Conservation (phyloP, 768 basidiomycete genomes). For the Amanita polypyramis region DNA sequence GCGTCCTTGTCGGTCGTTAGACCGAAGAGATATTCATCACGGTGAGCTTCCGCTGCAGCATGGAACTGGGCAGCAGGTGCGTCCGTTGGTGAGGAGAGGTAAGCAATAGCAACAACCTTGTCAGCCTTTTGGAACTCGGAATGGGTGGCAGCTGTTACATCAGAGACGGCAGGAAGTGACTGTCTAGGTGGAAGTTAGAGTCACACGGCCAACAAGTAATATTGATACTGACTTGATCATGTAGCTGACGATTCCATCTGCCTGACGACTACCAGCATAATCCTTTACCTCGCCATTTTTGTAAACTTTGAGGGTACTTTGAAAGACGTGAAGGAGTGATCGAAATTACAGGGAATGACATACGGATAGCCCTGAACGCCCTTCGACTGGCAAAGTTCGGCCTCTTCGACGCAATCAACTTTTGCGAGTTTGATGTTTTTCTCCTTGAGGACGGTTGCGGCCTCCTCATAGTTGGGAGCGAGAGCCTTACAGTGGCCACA, state of each 20-base stretch:
- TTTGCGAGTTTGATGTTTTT: slow-evolving; percentile 88
- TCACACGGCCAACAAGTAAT: background rate
- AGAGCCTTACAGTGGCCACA: slow-evolving; percentile 96
- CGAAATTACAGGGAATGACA: slow-evolving; percentile 18
- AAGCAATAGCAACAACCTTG: slow-evolving; percentile 85
- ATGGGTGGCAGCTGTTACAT: slow-evolving; percentile 66
- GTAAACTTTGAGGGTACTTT: slow-evolving; percentile 81
- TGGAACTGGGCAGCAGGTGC: slow-evolving; percentile 66
- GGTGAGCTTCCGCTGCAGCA: slow-evolving; percentile 73
- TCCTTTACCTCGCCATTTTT: slow-evolving; percentile 71
- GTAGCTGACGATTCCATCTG: slow-evolving; percentile 92
- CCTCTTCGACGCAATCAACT: slow-evolving; percentile 93
- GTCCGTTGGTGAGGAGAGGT: slow-evolving; percentile 64
- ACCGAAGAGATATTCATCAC: slow-evolving; percentile 93
- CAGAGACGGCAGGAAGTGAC: slow-evolving; percentile 86
- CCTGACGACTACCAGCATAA: slow-evolving; percentile 83
- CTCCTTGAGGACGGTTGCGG: slow-evolving; percentile 87
- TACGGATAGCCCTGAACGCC: slow-evolving; percentile 94
- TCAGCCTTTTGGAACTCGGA: slow-evolving; percentile 82
- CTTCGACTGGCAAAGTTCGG: slow-evolving; percentile 81
- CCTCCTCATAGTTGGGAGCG: slow-evolving; percentile 89
- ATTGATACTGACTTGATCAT: slow-evolving; percentile 78
- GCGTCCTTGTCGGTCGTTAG: slow-evolving; percentile 61
- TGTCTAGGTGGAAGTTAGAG: slow-evolving; percentile 37
- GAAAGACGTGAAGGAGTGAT: background rate